Evolutionary conservation across 805 yeast genomes (phyloP), one percentile per base, ranked within the genome.

Genomic region (Kodamaea leandrae): DNA sequence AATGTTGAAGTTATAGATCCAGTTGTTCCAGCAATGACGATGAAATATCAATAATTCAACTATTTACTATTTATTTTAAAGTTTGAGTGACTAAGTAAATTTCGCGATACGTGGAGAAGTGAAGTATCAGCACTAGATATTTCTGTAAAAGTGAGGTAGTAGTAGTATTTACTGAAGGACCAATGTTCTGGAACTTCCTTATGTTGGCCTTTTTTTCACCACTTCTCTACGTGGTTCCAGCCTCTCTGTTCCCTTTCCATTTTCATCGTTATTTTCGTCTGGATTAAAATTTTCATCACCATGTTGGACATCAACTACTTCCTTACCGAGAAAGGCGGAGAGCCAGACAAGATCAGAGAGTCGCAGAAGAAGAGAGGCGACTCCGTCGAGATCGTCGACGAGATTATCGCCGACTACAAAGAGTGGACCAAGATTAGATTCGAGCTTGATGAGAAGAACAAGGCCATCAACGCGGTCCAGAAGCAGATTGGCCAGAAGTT

Each of bases 301-400:
- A 91, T 93, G 99, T 81, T 93, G 68, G 99, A 93, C 66, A 87
- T 93, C 52, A 74, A 83, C 51, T 85, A 86, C 61, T 93, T 93
- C 63, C 83, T 93, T 54, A 96, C 82, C 54, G 99, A 93, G 61
- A 91, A 89, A 69, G 99, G 99, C 45, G 99, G 99, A 48, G 80
- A 90, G 64, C 96, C 99, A 32, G 91, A 90, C 53, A 72, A 72
- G 41, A 88, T 93, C 61, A 84, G 84, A 63, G 78, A 72, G 58
- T 90, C 97, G 27, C 99, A 93, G 68, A 80, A 72, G 64, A 96
- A 95, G 48, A 88, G 99, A 74, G 96, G 95, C 47, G 98, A 79
- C 54, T 72, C 93, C 25, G 98, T 90, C 39, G 99, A 93, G 67
- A 59, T 93, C 39, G 98, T 93, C 39, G 99, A 93, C 63, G 96